Conservation (phyloP, 352 stramenopile genomes). For the Peronospora belbahrii region DNA sequence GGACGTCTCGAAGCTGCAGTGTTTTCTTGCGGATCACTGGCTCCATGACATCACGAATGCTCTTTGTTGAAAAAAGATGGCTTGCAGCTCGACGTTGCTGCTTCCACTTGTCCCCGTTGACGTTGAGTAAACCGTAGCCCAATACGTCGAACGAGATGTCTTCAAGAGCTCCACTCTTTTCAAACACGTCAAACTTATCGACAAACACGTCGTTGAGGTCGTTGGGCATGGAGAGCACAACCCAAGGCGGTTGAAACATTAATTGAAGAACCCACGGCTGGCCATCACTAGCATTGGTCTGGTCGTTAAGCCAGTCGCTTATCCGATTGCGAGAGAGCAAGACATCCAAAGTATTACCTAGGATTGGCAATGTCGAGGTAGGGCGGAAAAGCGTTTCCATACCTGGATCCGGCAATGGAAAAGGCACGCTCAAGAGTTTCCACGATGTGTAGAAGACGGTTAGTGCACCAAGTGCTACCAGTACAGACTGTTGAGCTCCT, state of each 20-base stretch:
- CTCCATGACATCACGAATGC: constrained; percentile 24
- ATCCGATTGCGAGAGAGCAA: constrained; percentile 27
- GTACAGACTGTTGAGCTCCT: constrained; percentile 10
- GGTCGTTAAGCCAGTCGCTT: constrained; percentile 49
- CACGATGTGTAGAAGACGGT: constrained; percentile 16
- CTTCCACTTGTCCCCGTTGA: constrained; percentile 36
- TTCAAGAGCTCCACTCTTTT: constrained; percentile 11
- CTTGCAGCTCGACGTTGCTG: constrained; percentile 54
- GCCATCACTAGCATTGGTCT: constrained; percentile 23
- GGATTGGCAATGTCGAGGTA: constrained; percentile 24
- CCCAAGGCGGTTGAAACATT: constrained; percentile 20
- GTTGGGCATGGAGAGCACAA: constrained; percentile 34
- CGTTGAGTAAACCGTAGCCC: constrained; percentile 40
- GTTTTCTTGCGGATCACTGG: constrained; percentile 23
- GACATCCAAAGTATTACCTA: constrained; percentile 30
- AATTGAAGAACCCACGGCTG: constrained; percentile 38
- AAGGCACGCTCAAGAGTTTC: constrained; percentile 16
- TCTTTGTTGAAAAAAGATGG: constrained; percentile 54
- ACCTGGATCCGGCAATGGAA: constrained; percentile 14
- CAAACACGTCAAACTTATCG: constrained; percentile 45
- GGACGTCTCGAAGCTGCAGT: constrained; percentile 16
- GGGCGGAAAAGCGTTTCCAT: constrained; percentile 23
- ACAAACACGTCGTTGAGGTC: constrained; percentile 25
- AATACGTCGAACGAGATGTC: constrained; percentile 31
- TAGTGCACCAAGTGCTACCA: constrained; percentile 16